Base-by-base conservation (phyloP, 2,329 filamentous ascomycete genomes). In the Alternaria burnsii region DNA sequence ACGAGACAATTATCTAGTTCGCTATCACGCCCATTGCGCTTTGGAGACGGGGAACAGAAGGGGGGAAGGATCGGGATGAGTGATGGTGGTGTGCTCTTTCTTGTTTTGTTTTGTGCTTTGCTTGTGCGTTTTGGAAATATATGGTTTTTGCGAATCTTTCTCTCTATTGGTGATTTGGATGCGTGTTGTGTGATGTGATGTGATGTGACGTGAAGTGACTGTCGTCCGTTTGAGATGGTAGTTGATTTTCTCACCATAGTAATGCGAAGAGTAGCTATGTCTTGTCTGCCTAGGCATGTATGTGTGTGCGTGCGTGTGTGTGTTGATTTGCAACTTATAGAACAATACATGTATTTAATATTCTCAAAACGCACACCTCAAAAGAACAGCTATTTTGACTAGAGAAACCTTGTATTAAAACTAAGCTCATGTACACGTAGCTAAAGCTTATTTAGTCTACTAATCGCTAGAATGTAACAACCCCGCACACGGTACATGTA, bases 21-120 rank as follows among this genome's bases (percentile, higher is more conserved):
- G 72, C 68, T 63, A 8, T 14, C 10, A 64, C 69, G 30, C 32
- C 46, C 65, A 61, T 71, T 65, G 65, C 58, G 64, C 68, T 67
- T 67, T 44, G 66, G 57, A 62, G 62, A 61, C 42, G 48, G 53
- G 50, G 22, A 47, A 54, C 52, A 47, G 56, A 32, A 14, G 53
- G 46, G 51, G 28, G 11, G 28, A 30, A 30, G 28, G 28, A 10
- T 30, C 51, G 47, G 52, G 47, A 58, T 41, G 38, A 52, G 66
- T 58, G 54, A 59, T 51, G 24, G 53, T 61, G 55, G 40, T 22
- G 40, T 42, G 40, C 10, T 42, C 43, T 61, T 59, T 30, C 10
- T 63, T 61, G 59, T 32, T 52, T 65, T 59, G 18, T 41, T 22
- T 12, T 40, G 2, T 38, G 34, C 7, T 62, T 8, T 53, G 28